Evolutionary conservation across 2,329 filamentous ascomycete genomes (phyloP).

Genomic region (Bipolaris cookei): DNA sequence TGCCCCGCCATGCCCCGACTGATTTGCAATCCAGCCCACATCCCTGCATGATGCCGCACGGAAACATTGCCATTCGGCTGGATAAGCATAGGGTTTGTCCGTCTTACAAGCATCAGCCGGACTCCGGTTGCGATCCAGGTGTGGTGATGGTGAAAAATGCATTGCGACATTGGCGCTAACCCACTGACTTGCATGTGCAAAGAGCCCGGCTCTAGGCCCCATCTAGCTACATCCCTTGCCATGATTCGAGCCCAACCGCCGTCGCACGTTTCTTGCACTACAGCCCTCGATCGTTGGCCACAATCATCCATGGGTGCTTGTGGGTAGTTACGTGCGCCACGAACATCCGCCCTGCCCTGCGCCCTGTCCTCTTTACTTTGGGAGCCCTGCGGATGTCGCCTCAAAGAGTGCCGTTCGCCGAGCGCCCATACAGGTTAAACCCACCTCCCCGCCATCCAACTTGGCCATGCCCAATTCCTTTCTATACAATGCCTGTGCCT

Average conservation of each 20-base stretch:
- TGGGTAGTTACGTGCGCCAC: constrained; percentile 6
- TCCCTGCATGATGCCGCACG: not conserved
- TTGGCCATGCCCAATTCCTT: constrained; percentile 38
- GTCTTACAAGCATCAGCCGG: constrained; percentile 3
- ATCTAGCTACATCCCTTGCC: constrained; percentile 25
- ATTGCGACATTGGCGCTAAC: constrained; percentile 18
- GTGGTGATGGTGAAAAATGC: constrained; percentile 15
- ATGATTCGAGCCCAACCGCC: constrained; percentile 32
- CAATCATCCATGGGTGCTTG: constrained; percentile 26
- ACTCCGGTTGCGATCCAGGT: constrained; percentile 8
- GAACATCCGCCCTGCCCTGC: constrained; percentile 13
- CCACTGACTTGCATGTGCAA: constrained; percentile 8
- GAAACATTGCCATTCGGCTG: no score
- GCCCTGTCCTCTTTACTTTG: constrained; percentile 10
- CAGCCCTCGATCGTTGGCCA: constrained; percentile 28
- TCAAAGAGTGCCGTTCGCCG: constrained; percentile 27
- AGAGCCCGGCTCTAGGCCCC: constrained; percentile 23
- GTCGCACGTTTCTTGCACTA: constrained; percentile 28
- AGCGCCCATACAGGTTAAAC: constrained; percentile 35
- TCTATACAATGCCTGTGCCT: constrained; percentile 36
- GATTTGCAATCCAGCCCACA: not conserved
- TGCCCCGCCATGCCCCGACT: not conserved
- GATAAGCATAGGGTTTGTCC: no score
- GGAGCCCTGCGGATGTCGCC: constrained; percentile 12
- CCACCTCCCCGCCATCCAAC: constrained; percentile 27